Conservation (phyloP, 768 basidiomycete species). For the Hemileccinum rubropunctum region DNA sequence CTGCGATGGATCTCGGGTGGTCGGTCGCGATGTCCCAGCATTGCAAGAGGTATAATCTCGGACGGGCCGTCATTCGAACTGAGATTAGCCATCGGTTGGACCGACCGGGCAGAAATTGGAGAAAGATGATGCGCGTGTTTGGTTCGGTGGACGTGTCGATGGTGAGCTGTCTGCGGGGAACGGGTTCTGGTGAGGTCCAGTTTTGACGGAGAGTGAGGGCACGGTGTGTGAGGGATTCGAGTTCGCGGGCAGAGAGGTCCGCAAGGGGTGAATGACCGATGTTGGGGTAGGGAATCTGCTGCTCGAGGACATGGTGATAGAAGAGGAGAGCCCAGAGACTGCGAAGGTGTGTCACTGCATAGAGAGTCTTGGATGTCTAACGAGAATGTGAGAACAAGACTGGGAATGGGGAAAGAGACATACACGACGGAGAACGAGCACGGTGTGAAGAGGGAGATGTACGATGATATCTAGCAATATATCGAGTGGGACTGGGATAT, state of each 20-base stretch:
- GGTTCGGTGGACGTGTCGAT: constrained; percentile 20
- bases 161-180: constrained; percentile 24
- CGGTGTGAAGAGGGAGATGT: constrained; percentile 39
- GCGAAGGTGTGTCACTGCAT: constrained; percentile 42
- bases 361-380: constrained; percentile 48
- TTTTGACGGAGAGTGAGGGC: constrained; percentile 44
- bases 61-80: constrained; percentile 29
- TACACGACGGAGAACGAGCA: constrained; percentile 50
- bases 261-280: constrained; percentile 17
- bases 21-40: constrained; percentile 52
- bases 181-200: constrained; percentile 47
- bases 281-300: constrained; percentile 46
- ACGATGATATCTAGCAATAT: constrained; percentile 43
- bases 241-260: constrained; percentile 38
- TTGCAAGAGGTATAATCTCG: constrained; percentile 39
- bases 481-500: constrained; percentile 40
- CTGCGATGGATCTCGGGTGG: constrained; percentile 42
- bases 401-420: constrained; percentile 1
- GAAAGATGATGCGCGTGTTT: constrained; percentile 38
- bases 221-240: constrained; percentile 41
- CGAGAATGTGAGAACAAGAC: background rate
- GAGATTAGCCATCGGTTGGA: constrained; percentile 47
- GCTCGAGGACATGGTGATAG: constrained; percentile 37
- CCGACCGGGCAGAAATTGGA: constrained; percentile 47
- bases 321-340: constrained; percentile 51